Conservation (phyloP, 2,329 filamentous ascomycete species). For the Colletotrichum navitas region DNA sequence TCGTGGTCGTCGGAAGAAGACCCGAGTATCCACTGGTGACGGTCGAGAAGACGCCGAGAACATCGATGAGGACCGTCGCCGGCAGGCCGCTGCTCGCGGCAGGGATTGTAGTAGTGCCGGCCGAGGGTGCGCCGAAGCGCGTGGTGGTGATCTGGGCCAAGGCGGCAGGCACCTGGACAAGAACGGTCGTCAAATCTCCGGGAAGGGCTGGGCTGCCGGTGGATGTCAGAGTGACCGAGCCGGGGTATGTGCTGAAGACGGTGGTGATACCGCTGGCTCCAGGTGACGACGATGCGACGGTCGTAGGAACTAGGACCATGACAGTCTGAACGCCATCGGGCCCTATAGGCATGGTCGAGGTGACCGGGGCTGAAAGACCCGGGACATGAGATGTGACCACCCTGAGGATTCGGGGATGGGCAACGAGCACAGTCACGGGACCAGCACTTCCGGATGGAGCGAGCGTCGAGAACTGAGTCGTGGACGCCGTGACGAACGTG, state of each 20-base stretch:
- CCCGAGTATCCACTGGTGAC: constrained; percentile 30
- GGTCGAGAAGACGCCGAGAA: constrained; percentile 19
- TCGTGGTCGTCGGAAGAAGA: constrained; percentile 24
- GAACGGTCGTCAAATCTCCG: constrained; percentile 23
- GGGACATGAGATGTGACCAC: constrained; percentile 5
- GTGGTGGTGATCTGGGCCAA: constrained; percentile 16
- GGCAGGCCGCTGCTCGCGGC: constrained; percentile 10
- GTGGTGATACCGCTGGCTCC: constrained; percentile 17
- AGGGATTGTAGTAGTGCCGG: constrained; percentile 22
- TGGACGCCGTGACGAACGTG: constrained; percentile 8
- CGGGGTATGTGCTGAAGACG: constrained; percentile 21
- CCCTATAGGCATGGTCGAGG: constrained; percentile 23
- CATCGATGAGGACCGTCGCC: constrained; percentile 27
- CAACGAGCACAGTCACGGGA: constrained; percentile 21
- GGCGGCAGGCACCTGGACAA: constrained; percentile 25
- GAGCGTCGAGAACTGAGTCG: constrained; percentile 5
- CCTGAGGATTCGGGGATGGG: not conserved
- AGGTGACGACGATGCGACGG: not conserved
- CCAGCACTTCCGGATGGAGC: not conserved
- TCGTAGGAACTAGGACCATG: constrained; percentile 14
- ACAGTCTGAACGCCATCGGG: constrained; percentile 27
- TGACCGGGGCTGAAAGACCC: constrained; percentile 1
- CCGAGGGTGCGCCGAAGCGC: constrained; percentile 29
- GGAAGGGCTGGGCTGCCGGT: constrained; percentile 8
- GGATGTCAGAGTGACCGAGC: constrained; percentile 16